Evolutionary conservation across 441 rosid genomes (phyloP).

Genomic region (Daphne laureola): DNA sequence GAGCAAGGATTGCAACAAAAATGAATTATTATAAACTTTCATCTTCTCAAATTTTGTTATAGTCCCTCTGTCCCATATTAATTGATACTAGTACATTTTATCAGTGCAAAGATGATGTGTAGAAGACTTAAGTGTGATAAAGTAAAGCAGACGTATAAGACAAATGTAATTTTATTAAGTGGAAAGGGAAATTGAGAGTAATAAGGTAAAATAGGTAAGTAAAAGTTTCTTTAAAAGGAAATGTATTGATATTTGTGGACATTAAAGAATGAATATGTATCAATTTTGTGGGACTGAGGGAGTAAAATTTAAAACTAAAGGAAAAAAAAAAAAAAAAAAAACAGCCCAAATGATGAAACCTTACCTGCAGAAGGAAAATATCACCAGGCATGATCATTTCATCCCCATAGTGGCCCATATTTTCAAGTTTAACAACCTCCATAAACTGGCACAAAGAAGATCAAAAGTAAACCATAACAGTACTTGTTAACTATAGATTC

Average conservation of each 20-base stretch:
- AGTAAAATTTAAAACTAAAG: neutral
- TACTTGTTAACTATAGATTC: constrained; percentile 1
- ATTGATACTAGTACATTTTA: too few relatives aligned
- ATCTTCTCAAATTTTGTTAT: too few relatives aligned
- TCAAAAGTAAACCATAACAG: neutral
- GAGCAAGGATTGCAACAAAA: constrained; percentile 9
- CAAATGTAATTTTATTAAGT: too few relatives aligned
- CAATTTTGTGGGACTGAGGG: neutral
- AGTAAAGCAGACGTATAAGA: too few relatives aligned
- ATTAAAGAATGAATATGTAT: constrained; percentile 2
- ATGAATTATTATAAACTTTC: too few relatives aligned
- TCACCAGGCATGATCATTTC: constrained; percentile 65
- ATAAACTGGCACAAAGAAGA: constrained; percentile 32
- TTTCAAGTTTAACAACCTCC: constrained; percentile 71
- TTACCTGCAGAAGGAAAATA: constrained; percentile 62
- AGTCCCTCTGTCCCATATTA: too few relatives aligned
- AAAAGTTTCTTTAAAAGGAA: too few relatives aligned
- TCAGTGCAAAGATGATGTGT: too few relatives aligned
- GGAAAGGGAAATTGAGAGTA: too few relatives aligned
- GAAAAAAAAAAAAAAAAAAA: neutral
- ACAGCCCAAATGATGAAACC: constrained; percentile 6
- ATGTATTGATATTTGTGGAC: neutral
- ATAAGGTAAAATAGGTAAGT: too few relatives aligned
- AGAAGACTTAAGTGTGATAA: too few relatives aligned
- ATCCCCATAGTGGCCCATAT: constrained; percentile 56